These are phyloP conservation scores for Alternaria atra DNA, from an alignment of 2,329 filamentous ascomycete genomes.

Conservation along the genomic window DNA sequence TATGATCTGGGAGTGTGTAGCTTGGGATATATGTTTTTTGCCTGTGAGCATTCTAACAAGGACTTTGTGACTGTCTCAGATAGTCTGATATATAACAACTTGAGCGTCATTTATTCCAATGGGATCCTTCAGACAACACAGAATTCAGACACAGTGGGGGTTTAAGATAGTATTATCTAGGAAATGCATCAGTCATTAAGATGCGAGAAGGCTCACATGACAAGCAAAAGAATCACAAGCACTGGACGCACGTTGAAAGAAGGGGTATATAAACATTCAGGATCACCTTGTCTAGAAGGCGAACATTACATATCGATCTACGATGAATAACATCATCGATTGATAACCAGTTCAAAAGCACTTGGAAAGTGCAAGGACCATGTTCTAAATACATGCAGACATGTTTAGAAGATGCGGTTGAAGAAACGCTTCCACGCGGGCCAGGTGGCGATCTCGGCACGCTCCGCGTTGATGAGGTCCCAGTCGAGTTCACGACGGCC, in stretches of 20 bases:
- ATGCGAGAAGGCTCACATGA: neutral
- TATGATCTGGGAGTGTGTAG: neutral
- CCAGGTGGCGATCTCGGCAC: conserved; percentile 60
- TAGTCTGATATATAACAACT: neutral
- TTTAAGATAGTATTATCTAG: neutral
- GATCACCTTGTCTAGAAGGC: neutral
- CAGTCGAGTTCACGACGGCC: conserved; percentile 72
- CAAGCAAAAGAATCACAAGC: neutral
- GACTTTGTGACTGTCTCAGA: neutral
- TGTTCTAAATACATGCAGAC: neutral
- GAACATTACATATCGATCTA: conserved; percentile 3
- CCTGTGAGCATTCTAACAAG: neutral
- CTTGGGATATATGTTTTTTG: neutral
- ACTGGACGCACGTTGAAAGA: neutral
- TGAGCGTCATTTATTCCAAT: neutral
- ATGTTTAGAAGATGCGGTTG: conserved; percentile 39
- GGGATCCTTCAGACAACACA: neutral
- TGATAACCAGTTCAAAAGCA: neutral
- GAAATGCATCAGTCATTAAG: neutral
- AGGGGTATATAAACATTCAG: conserved; percentile 12
- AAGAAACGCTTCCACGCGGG: conserved; percentile 59
- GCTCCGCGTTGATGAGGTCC: conserved; percentile 67
- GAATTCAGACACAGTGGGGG: conserved; percentile 52
- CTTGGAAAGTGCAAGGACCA: neutral
- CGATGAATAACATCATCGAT: neutral